Evolutionary conservation across 2,329 filamentous ascomycete genomes (phyloP).

Genomic region (Cercospora sp.): DNA sequence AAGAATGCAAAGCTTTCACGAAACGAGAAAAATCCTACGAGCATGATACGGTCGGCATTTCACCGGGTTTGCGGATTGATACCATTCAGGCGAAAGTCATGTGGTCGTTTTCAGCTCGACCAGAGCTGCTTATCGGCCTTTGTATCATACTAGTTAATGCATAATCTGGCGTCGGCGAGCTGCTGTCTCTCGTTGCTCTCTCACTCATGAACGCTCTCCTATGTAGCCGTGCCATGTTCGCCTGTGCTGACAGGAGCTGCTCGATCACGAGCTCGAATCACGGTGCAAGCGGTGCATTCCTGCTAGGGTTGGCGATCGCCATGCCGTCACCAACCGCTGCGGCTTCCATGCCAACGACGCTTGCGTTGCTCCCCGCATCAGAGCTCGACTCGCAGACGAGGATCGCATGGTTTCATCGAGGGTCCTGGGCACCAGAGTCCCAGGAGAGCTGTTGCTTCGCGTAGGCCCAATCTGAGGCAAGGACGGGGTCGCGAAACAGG

Average conservation of each 20-base stretch:
- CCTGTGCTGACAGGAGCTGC: neutral
- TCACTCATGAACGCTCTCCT: neutral
- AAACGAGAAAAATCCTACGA: constrained; percentile 17
- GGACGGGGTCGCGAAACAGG: neutral
- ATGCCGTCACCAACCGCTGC: neutral
- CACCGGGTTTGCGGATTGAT: constrained; percentile 17
- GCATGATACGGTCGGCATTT: constrained; percentile 24
- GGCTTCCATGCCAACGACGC: constrained; percentile 9
- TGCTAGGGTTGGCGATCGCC: neutral
- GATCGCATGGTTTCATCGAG: constrained; percentile 3
- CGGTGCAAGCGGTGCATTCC: neutral
- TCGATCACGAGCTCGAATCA: constrained; percentile 4
- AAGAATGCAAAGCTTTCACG: constrained; percentile 12
- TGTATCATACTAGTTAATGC: constrained; percentile 31
- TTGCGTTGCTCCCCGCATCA: constrained; percentile 4
- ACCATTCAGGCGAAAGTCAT: constrained; percentile 28
- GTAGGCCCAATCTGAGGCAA: neutral
- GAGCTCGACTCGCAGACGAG: neutral
- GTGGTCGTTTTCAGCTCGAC: constrained; percentile 17
- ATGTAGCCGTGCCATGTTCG: neutral
- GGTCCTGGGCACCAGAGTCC: neutral
- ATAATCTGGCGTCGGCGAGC: constrained; percentile 19
- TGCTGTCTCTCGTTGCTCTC: neutral
- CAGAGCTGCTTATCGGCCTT: constrained; percentile 22
- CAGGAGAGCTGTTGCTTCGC: constrained; percentile 2